phyloP scores from a whole-genome alignment of 495 filamentous ascomycete genomes.

The Echria macrotheca region DNA sequence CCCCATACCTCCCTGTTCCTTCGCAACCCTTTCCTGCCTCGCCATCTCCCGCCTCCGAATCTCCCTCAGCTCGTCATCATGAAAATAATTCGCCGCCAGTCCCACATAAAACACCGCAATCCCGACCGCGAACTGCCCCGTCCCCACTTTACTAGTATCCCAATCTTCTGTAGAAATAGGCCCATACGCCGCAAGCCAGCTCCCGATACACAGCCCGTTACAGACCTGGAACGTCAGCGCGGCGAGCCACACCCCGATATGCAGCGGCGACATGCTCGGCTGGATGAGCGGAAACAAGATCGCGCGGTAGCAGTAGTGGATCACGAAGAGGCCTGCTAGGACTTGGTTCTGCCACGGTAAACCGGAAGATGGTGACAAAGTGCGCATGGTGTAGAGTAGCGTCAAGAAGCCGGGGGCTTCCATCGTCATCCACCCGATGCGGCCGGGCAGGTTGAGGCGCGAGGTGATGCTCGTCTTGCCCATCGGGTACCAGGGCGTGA shows the following conservation, averaged over 20 bases:
- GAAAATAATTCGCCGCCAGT: slow-evolving; percentile 74
- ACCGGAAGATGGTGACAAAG: slow-evolving; percentile 45
- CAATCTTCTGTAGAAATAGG: slow-evolving; percentile 55
- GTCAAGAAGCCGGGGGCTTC: slow-evolving; percentile 72
- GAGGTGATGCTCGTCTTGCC: slow-evolving; percentile 81
- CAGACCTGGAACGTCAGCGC: slow-evolving; percentile 68
- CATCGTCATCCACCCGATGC: slow-evolving; percentile 80
- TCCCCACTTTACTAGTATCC: slow-evolving; percentile 37
- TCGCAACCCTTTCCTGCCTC: slow-evolving; percentile 33
- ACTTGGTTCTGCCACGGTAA: slow-evolving; percentile 66
- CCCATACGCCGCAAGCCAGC: slow-evolving; percentile 76
- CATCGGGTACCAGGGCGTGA: slow-evolving; percentile 59
- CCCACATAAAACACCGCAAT: slow-evolving; percentile 53
- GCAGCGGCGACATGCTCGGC: slow-evolving; percentile 86
- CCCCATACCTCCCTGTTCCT: slow-evolving; percentile 32
- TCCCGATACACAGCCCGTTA: slow-evolving; percentile 71
- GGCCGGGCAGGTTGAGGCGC: slow-evolving; percentile 80
- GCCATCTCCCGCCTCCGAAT: slow-evolving; percentile 58
- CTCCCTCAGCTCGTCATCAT: slow-evolving; percentile 73
- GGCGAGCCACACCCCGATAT: slow-evolving; percentile 53
- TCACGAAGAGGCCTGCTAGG: slow-evolving; percentile 60
- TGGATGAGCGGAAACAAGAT: slow-evolving; percentile 75
- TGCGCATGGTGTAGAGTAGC: slow-evolving; percentile 69
- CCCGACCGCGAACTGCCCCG: slow-evolving; percentile 40
- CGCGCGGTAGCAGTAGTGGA: slow-evolving; percentile 88